Evolutionary conservation across 345 rosid genomes (phyloP), one percentile per base, ranked within the genome.

Genomic region (Populus simonii): DNA sequence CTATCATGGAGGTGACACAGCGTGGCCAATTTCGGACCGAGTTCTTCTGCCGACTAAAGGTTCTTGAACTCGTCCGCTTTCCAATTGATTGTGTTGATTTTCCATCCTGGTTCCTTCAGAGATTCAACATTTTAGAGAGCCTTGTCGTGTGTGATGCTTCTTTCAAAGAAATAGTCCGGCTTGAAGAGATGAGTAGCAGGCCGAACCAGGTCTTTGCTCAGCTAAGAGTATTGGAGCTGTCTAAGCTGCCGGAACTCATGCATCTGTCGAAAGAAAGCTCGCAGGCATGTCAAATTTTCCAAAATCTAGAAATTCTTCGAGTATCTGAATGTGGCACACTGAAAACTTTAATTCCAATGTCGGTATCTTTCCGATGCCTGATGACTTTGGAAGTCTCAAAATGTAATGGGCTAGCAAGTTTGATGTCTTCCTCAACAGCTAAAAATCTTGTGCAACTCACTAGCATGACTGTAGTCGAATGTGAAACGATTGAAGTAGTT

Each of bases 401-500:
- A 4, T 78, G 82, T 66, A 25, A 29, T 8, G 74, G 33, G 22
- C 22, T 76, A 57, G 41, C 6, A 29, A 35, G 29, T n/a, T 62
- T 79, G 61, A 4, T 72, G 31, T 33, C 53, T 8, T 31, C 29
- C 20, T 57, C 39, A 31, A 39, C 76, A 5, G 74, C 80, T 25
- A 41, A 31, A 63, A n/a, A 27, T 41, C 25, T 81, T 63, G 39
- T 20, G 49, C n/a, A 35, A 2, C 74, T 84, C 29, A 6, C 4
- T 3, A 18, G 2, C 0, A 31, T 81, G 85, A 23, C 0, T 0
- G 36, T 84, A 73, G 22, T 3, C 7, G 41, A 70, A 2, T 81
- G 87, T 27, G 7, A 45, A 47, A 25, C 5, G 20, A 17, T 78
- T 20, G 68, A 65, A 70, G 72, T 74, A 67, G 15, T 83, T 22